Conservation (phyloP, 768 basidiomycete species). For the Hydnum rufescens region DNA sequence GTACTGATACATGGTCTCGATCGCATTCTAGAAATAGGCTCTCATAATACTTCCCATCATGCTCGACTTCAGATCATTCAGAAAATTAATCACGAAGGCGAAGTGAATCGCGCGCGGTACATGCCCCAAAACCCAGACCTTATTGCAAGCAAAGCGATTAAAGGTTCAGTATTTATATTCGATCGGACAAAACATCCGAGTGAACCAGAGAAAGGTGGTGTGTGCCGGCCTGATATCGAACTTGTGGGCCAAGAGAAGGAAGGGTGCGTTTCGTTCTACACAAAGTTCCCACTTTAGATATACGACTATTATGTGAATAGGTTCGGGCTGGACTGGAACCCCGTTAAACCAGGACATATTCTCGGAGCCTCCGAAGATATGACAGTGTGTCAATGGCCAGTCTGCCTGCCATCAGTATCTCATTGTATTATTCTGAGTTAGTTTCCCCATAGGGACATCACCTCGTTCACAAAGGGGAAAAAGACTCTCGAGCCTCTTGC, state of each 20-base stretch:
- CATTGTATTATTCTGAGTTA: conserved; percentile 2
- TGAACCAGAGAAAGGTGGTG: conserved; percentile 68
- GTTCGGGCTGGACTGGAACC: conserved; percentile 89
- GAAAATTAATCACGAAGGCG: conserved; percentile 84
- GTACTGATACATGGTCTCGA: neutral
- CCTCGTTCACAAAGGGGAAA: conserved; percentile 64
- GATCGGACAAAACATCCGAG: conserved; percentile 94
- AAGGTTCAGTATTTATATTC: conserved; percentile 84
- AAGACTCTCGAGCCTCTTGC: conserved; percentile 64
- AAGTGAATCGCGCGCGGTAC: conserved; percentile 93
- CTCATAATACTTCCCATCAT: conserved; percentile 26
- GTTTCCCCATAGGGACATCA: conserved; percentile 53
- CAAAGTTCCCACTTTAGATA: neutral
- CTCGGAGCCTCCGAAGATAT: conserved; percentile 89
- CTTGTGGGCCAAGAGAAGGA: conserved; percentile 81
- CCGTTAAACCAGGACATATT: conserved; percentile 60
- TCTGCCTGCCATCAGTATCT: too few relatives aligned
- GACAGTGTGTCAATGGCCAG: conserved; percentile 85
- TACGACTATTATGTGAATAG: conserved; percentile 21
- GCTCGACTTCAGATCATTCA: conserved; percentile 78
- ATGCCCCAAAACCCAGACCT: conserved; percentile 99
- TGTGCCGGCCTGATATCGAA: conserved; percentile 78
- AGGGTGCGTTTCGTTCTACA: conserved; percentile 37
- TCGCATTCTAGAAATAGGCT: conserved; percentile 1
- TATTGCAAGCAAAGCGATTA: conserved; percentile 84